Evolutionary conservation across 2,329 filamentous ascomycete species (phyloP).

Genomic region (Zasmidium angulare): DNA sequence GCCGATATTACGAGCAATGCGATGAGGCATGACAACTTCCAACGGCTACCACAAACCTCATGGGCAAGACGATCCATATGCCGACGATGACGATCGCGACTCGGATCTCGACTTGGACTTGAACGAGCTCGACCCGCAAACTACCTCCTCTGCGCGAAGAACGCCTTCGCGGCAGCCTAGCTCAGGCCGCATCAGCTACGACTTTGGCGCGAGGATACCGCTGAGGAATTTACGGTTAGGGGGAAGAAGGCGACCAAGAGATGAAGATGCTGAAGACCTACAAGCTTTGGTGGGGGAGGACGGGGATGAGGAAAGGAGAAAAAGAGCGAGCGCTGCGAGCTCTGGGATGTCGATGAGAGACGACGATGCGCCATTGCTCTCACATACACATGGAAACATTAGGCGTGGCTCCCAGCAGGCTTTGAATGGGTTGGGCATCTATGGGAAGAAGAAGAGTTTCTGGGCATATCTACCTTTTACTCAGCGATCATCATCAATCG

Average conservation of each 20-base stretch:
- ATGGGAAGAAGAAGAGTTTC: constrained; percentile 21
- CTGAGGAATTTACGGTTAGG: constrained; percentile 60
- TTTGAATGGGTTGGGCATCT: constrained; percentile 16
- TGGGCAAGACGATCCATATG: constrained; percentile 62
- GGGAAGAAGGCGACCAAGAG: constrained; percentile 44
- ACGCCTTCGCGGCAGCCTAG: constrained; percentile 14
- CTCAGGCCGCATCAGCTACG: constrained; percentile 29
- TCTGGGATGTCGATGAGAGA: constrained; percentile 51
- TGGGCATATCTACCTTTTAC: constrained; percentile 29
- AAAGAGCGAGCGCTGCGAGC: constrained; percentile 39
- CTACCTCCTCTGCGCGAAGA: constrained; percentile 22
- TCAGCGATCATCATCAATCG: constrained; percentile 22
- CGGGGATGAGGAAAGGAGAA: constrained; percentile 48
- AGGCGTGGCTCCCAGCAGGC: constrained; percentile 16
- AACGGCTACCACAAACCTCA: constrained; percentile 53
- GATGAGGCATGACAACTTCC: constrained; percentile 48
- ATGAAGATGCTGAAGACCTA: constrained; percentile 63
- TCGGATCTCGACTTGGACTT: constrained; percentile 76
- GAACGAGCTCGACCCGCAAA: constrained; percentile 70
- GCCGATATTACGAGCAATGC: constrained; percentile 1
- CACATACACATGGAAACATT: constrained; percentile 14
- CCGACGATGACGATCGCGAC: constrained; percentile 50
- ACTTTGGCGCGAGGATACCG: constrained; percentile 61
- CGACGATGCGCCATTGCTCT: constrained; percentile 74
- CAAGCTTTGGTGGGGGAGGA: constrained; percentile 58